These are phyloP conservation scores for Quaeritorhiza haematococci DNA, from an alignment of 371 early-diverging fungal species.

Conservation along the genomic window DNA sequence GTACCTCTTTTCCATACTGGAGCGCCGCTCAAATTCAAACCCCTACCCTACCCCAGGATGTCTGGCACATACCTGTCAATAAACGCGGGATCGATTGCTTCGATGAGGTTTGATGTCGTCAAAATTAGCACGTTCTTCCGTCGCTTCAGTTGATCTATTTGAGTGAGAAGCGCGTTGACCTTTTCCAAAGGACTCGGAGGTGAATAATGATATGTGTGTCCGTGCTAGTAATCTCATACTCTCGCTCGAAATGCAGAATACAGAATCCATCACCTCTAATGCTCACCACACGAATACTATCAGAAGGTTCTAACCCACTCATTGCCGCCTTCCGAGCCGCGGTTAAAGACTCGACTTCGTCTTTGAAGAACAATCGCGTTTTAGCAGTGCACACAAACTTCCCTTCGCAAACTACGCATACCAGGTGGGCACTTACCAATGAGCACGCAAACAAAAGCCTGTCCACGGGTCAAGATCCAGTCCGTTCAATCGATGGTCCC, in stretches of 20 bases:
- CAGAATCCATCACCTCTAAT: background rate
- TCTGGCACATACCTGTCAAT: conserved; percentile 34
- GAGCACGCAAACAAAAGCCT: conserved; percentile 53
- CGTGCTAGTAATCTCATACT: conserved; percentile 55
- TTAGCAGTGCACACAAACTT: background rate
- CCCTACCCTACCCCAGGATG: conserved; percentile 15
- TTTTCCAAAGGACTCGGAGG: no score
- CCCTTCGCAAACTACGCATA: background rate
- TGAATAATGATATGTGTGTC: conserved; percentile 8
- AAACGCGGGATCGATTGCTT: conserved; percentile 56
- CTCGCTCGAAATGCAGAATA: background rate
- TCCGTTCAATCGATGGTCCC: no score
- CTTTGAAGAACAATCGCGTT: conserved; percentile 19
- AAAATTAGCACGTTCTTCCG: conserved; percentile 50
- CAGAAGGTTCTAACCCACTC: conserved; percentile 53
- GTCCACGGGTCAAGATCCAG: conserved; percentile 45
- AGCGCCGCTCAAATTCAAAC: no score
- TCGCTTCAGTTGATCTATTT: conserved; percentile 47
- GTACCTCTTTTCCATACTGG: no score
- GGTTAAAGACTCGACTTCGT: conserved; percentile 64
- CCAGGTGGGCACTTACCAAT: conserved; percentile 38
- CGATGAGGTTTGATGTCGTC: conserved; percentile 61
- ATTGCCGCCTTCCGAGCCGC: conserved; percentile 55
- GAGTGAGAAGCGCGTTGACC: conserved; percentile 16
- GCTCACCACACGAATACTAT: conserved; percentile 50